Evolutionary conservation across 2,329 filamentous ascomycete genomes (phyloP).

Genomic region (Arthrobotrys megalospora): DNA sequence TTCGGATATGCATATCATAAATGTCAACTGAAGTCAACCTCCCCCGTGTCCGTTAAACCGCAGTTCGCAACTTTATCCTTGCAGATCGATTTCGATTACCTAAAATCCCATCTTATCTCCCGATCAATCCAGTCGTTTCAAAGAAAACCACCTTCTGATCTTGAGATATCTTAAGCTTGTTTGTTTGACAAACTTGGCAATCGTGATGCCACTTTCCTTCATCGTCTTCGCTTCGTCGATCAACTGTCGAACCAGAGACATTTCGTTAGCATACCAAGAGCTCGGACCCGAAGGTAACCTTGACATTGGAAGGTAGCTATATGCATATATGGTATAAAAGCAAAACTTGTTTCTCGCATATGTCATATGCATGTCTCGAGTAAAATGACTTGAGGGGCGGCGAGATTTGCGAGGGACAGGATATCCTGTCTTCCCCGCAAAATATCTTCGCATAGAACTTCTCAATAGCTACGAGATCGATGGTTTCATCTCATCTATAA

Average conservation of each 20-base stretch:
- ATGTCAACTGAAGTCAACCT: too few relatives aligned
- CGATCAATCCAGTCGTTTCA: neutral
- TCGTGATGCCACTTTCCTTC: conserved; percentile 9
- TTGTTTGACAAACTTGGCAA: conserved; percentile 4
- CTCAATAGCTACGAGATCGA: neutral
- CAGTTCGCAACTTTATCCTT: conserved; percentile 4
- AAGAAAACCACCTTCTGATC: conserved; percentile 17
- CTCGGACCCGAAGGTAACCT: neutral
- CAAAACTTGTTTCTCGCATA: conserved; percentile 16
- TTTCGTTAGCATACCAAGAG: neutral
- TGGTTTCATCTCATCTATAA: neutral
- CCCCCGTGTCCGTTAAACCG: neutral
- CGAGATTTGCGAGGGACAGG: neutral
- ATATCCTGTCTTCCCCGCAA: conserved; percentile 23
- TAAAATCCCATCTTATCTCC: conserved; percentile 26
- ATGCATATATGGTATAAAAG: neutral
- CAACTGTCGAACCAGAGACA: conserved; percentile 14
- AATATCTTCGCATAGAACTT: conserved; percentile 15
- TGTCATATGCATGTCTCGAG: conserved; percentile 4
- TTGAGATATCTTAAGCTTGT: conserved; percentile 7
- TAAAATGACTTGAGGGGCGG: conserved; percentile 8
- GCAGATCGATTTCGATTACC: conserved; percentile 4
- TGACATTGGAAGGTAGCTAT: neutral
- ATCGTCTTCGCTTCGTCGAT: conserved; percentile 4
- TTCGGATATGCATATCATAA: neutral